Conservation (phyloP, 768 basidiomycete species). For the Cyclocybe cylindracea region DNA sequence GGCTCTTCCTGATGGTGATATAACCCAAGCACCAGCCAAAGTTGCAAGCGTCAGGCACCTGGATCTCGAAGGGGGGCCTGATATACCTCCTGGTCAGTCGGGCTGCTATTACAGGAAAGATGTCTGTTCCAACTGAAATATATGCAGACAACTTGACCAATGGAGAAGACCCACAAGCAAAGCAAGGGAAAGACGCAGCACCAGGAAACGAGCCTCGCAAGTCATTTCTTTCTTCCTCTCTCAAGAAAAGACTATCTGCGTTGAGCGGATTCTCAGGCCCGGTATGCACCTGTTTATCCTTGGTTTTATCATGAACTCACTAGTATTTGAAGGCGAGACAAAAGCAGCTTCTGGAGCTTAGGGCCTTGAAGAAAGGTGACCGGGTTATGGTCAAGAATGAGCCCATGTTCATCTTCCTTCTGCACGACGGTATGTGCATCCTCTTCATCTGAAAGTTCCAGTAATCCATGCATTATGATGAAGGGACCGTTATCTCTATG, state of each 20-base stretch:
- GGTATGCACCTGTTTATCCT: conserved; percentile 13
- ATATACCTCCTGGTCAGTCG: no score
- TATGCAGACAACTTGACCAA: no score
- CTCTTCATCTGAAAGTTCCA: not conserved
- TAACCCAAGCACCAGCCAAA: no score
- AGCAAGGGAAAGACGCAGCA: not conserved
- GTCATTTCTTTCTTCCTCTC: conserved; percentile 1
- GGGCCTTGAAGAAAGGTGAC: conserved; percentile 43
- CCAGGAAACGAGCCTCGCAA: not conserved
- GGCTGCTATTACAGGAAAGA: no score
- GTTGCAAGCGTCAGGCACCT: no score
- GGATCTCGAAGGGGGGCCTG: no score
- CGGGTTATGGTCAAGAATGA: conserved; percentile 56
- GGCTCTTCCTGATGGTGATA: no score
- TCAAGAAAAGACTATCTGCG: conserved; percentile 19
- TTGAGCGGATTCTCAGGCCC: conserved; percentile 26
- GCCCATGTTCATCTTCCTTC: conserved; percentile 66
- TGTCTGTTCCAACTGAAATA: no score
- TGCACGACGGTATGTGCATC: conserved; percentile 48
- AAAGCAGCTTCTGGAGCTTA: conserved; percentile 23
- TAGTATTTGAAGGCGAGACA: conserved; percentile 17
- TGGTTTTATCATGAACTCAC: not conserved
- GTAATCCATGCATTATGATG: not conserved
- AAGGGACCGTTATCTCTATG: conserved; percentile 63
- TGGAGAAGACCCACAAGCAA: no score